Evolutionary conservation across 2,329 filamentous ascomycete species (phyloP).

Genomic region (Penicillium sumatraense): DNA sequence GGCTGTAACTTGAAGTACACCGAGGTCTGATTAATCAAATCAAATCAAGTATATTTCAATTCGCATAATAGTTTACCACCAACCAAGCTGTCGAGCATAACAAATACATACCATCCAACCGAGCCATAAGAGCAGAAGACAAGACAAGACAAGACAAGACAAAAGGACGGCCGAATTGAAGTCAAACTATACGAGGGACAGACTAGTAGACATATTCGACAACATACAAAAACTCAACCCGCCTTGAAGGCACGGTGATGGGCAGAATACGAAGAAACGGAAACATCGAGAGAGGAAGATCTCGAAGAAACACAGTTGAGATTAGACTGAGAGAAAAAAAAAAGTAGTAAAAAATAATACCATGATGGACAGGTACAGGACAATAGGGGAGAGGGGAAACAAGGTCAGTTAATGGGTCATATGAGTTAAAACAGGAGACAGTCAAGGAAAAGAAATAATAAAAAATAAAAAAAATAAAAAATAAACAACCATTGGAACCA

Average conservation of each 20-base stretch:
- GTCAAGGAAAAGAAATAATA: background rate
- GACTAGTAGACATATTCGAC: background rate
- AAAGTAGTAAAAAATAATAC: slow-evolving; percentile 13
- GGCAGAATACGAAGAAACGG: background rate
- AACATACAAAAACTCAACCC: background rate
- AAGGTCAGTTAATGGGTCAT: slow-evolving; percentile 13
- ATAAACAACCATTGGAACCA: slow-evolving; percentile 30
- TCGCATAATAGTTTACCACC: background rate
- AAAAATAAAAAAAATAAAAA: slow-evolving; percentile 11
- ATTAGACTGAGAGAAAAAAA: slow-evolving; percentile 32
- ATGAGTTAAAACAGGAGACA: slow-evolving; percentile 21
- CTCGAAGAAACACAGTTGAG: slow-evolving; percentile 14
- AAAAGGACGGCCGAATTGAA: too few relatives aligned
- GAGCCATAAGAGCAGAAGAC: too few relatives aligned
- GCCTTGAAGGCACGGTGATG: too few relatives aligned
- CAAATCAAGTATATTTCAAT: background rate
- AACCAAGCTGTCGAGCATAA: background rate
- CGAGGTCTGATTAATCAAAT: too few relatives aligned
- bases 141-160: background rate
- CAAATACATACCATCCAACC: background rate
- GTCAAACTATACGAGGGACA: background rate
- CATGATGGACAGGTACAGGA: slow-evolving; percentile 11
- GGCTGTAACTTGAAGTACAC: too few relatives aligned
- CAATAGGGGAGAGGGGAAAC: slow-evolving; percentile 17
- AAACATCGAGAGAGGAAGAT: background rate